phyloP scores from a whole-genome alignment of 2,329 filamentous ascomycete genomes.

The Fusarium secorum region DNA sequence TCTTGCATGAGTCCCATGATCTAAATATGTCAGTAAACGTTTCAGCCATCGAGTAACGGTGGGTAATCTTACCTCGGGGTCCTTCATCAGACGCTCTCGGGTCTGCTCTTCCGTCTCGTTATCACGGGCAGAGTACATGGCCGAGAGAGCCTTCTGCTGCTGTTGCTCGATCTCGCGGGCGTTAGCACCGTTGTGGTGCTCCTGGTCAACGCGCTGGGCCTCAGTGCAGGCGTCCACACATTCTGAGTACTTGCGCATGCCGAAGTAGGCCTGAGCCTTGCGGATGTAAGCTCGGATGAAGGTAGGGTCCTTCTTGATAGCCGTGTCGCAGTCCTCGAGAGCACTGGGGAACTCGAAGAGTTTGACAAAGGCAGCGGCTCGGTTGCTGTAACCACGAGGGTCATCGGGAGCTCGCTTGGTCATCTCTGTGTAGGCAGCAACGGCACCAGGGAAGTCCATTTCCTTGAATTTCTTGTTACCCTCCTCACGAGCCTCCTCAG shows the following conservation, averaged over 20 bases:
- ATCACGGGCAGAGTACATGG: slow-evolving; percentile 89
- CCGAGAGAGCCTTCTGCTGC: slow-evolving; percentile 88
- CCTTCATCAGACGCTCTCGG: slow-evolving; percentile 85
- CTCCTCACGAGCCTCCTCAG: slow-evolving; percentile 92
- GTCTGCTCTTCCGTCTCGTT: slow-evolving; percentile 98
- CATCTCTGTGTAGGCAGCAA: slow-evolving; percentile 96
- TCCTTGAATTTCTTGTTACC: slow-evolving; percentile 98
- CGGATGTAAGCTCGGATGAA: slow-evolving; percentile 97
- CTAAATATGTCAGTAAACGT: slow-evolving; percentile 50
- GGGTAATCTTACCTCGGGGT: slow-evolving; percentile 77
- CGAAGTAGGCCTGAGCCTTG: slow-evolving; percentile 93
- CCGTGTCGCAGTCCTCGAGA: slow-evolving; percentile 88
- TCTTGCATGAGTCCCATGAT: slow-evolving; percentile 94
- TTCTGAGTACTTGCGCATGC: slow-evolving; percentile 98
- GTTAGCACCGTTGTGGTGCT: slow-evolving; percentile 75
- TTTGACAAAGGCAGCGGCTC: slow-evolving; percentile 95
- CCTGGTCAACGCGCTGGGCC: slow-evolving; percentile 78
- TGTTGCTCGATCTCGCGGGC: slow-evolving; percentile 91
- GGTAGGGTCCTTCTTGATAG: slow-evolving; percentile 87
- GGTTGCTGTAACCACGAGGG: slow-evolving; percentile 94
- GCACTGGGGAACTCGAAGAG: slow-evolving; percentile 94
- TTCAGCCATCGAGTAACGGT: neutral
- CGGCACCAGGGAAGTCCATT: slow-evolving; percentile 91
- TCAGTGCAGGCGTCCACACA: slow-evolving; percentile 89
- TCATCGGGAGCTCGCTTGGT: slow-evolving; percentile 93